Evolutionary conservation across 169 alveolate genomes (phyloP).

Genomic region (Neospora caninum): DNA sequence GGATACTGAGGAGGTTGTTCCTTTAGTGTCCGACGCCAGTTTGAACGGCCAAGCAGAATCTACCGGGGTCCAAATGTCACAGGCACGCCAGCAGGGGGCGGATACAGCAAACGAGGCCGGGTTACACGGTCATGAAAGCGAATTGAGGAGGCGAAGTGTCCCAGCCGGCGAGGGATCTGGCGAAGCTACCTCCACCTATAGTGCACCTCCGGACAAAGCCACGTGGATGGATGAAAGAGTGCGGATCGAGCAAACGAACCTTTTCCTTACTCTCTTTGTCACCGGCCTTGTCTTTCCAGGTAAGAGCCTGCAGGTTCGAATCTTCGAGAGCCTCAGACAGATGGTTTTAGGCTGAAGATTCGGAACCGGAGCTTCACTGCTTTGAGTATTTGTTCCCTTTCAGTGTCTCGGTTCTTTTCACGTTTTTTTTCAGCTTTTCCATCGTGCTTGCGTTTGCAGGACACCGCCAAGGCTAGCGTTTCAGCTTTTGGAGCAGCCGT

Average conservation of each 20-base stretch:
- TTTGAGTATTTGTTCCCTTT: no score
- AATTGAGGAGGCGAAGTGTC: neutral
- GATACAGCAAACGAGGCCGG: neutral
- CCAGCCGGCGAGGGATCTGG: neutral
- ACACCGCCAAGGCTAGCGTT: no score
- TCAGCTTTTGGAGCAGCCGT: no score
- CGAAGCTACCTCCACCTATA: neutral
- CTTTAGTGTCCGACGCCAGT: neutral
- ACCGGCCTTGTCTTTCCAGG: slow-evolving; percentile 14
- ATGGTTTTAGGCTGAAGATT: no score
- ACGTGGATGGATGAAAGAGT: slow-evolving; percentile 11
- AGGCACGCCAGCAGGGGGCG: neutral
- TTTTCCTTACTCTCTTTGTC: slow-evolving; percentile 11
- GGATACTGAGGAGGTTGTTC: neutral
- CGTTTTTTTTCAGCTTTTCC: no score
- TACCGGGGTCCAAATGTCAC: neutral
- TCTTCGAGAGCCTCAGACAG: no score
- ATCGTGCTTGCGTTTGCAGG: no score
- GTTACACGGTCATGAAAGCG: neutral
- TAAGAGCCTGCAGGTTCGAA: neutral
- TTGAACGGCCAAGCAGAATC: neutral
- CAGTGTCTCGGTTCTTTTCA: no score
- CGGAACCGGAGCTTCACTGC: no score
- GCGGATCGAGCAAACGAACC: neutral
- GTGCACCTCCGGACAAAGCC: neutral